Conservation (phyloP, 768 basidiomycete species). For the Russula olivacea region DNA sequence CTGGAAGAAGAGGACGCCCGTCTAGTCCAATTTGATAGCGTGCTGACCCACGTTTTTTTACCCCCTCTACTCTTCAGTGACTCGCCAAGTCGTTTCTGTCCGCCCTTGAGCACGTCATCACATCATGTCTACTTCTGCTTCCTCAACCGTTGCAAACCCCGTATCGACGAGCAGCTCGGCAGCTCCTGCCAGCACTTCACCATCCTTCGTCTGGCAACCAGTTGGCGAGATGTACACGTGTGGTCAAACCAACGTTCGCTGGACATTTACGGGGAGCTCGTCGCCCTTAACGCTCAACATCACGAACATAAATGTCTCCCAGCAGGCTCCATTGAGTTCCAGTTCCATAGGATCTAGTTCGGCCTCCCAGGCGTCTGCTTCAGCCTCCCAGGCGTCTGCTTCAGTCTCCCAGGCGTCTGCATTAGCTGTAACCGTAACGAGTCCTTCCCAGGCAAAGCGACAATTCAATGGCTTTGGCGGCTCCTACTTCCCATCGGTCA, state of each 20-base stretch:
- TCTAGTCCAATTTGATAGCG: background rate
- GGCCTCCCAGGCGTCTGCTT: constrained; percentile 1
- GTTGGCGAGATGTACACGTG: constrained; percentile 35
- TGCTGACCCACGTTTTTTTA: background rate
- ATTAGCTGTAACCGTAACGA: background rate
- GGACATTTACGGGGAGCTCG: constrained; percentile 26
- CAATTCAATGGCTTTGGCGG: constrained; percentile 13
- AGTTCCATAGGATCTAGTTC: constrained; percentile 16
- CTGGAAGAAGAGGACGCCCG: background rate
- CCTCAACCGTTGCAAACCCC: background rate
- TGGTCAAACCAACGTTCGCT: constrained; percentile 30
- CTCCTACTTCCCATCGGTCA: constrained; percentile 23
- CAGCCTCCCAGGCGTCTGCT: constrained; percentile 1
- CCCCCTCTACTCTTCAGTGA: background rate
- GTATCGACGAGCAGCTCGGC: background rate
- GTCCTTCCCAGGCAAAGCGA: background rate
- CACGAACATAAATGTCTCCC: constrained; percentile 36
- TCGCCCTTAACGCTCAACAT: constrained; percentile 34
- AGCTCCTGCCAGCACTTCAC: background rate
- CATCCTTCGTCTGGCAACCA: background rate
- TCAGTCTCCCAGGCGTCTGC: constrained; percentile 1
- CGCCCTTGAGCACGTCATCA: background rate
- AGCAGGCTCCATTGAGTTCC: constrained; percentile 23
- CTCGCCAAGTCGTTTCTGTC: background rate
- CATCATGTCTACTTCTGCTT: constrained; percentile 1